phyloP scores from a whole-genome alignment of 2,329 filamentous ascomycete genomes.

The Juglanconis juglandina region DNA sequence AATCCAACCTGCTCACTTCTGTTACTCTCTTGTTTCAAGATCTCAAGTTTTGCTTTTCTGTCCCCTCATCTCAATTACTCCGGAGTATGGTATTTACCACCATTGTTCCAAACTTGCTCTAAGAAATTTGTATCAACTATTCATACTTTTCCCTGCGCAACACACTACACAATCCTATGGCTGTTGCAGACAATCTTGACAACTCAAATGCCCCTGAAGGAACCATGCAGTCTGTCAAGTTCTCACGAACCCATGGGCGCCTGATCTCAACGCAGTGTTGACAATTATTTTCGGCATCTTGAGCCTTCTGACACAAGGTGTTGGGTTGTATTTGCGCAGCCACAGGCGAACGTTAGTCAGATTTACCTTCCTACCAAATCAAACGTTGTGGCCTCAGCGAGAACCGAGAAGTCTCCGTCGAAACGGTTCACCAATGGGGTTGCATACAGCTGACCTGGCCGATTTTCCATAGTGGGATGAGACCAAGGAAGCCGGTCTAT shows the following conservation, averaged over 20 bases:
- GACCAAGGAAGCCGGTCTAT: background rate
- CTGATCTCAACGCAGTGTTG: background rate
- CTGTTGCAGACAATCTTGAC: background rate
- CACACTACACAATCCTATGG: background rate
- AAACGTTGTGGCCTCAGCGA: too few species aligned
- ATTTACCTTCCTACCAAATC: too few species aligned
- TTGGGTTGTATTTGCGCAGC: background rate
- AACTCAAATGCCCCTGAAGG: background rate
- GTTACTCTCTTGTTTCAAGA: too few species aligned
- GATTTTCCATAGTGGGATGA: background rate
- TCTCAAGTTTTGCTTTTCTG: too few species aligned
- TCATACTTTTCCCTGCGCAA: background rate
- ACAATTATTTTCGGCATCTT: background rate
- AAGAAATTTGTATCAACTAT: too few species aligned
- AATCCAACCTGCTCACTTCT: too few species aligned
- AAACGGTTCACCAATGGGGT: too few species aligned
- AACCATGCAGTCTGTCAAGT: background rate
- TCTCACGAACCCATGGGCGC: background rate
- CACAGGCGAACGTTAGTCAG: background rate
- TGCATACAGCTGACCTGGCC: too few species aligned
- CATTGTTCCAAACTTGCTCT: background rate
- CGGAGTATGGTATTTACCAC: too few species aligned
- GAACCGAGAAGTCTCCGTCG: too few species aligned
- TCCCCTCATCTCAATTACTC: too few species aligned
- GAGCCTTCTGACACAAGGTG: background rate